Evolutionary conservation across 495 filamentous ascomycete species (phyloP).

Genomic region (Pyrenula massariospora): DNA sequence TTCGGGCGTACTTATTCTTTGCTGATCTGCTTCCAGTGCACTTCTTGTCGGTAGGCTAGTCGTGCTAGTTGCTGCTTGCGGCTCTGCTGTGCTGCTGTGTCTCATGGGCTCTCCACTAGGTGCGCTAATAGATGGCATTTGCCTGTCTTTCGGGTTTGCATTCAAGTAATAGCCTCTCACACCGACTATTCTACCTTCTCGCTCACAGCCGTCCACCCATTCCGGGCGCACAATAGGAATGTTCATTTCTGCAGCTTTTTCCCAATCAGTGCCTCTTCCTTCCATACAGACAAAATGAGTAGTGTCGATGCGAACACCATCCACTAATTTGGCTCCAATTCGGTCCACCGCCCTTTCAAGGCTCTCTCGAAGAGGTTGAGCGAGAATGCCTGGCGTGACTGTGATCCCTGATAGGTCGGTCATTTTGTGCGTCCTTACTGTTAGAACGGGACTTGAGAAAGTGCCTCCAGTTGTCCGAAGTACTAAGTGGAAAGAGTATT

Average conservation of each 20-base stretch:
- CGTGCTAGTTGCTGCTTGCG: neutral
- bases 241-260: conserved; percentile 94
- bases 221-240: conserved; percentile 96
- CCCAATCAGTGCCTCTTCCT: conserved; percentile 79
- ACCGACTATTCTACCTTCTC: conserved; percentile 83
- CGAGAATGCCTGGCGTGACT: conserved; percentile 80
- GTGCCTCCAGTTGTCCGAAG: conserved; percentile 86
- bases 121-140: conserved; percentile 8
- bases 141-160: conserved; percentile 58
- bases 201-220: conserved; percentile 91
- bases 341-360: conserved; percentile 66
- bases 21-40: neutral
- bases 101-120: neutral
- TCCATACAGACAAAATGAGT: conserved; percentile 99
- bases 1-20: neutral
- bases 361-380: conserved; percentile 59
- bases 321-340: conserved; percentile 86
- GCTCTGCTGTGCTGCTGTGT: neutral
- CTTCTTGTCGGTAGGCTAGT: neutral
- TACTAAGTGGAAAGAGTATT: conserved; percentile 90
- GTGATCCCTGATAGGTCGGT: conserved; percentile 95
- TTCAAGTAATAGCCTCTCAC: conserved; percentile 94
- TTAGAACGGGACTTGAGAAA: conserved; percentile 68
- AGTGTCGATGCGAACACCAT: conserved; percentile 88
- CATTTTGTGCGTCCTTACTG: conserved; percentile 94